phyloP scores from a whole-genome alignment of 2,329 filamentous ascomycete genomes.

The Sporothrix brasiliensis region DNA sequence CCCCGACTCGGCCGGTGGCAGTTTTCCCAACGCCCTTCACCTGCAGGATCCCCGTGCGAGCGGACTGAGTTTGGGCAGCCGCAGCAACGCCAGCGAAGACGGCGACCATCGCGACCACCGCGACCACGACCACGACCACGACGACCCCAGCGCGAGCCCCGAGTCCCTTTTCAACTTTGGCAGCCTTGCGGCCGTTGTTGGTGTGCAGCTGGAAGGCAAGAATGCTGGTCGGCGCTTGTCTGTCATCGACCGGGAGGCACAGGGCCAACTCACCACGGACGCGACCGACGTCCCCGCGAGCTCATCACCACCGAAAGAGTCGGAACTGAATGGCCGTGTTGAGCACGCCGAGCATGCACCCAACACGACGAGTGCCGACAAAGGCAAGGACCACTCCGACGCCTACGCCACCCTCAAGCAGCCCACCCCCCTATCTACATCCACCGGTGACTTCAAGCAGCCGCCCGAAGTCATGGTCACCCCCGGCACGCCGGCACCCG shows the following conservation, averaged over 20 bases:
- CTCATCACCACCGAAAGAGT: conserved; percentile 38
- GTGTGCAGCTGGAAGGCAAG: conserved; percentile 59
- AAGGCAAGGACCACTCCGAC: not conserved
- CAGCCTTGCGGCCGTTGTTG: conserved; percentile 83
- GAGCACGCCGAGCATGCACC: conserved; percentile 45
- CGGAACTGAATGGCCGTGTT: conserved; percentile 42
- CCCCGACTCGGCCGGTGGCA: conserved; percentile 65
- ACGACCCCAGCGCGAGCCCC: conserved; percentile 52
- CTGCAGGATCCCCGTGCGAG: conserved; percentile 56
- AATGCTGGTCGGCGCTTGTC: conserved; percentile 45
- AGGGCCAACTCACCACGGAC: conserved; percentile 24
- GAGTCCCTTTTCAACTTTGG: conserved; percentile 92
- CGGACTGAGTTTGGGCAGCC: conserved; percentile 54
- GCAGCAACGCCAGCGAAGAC: conserved; percentile 49
- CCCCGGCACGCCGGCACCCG: conserved; percentile 51
- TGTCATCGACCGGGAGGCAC: conserved; percentile 39
- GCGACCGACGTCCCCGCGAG: conserved; percentile 22
- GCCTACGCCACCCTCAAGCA: not conserved
- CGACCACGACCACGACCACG: conserved; percentile 35
- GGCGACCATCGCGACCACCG: conserved; percentile 48
- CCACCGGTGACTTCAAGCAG: conserved; percentile 31
- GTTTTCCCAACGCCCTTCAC: conserved; percentile 47
- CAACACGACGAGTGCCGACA: not conserved
- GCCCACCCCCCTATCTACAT: not conserved
- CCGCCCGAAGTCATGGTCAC: conserved; percentile 54